Evolutionary conservation across 805 yeast species (phyloP).

Genomic region (Wickerhamomyces ciferrii): DNA sequence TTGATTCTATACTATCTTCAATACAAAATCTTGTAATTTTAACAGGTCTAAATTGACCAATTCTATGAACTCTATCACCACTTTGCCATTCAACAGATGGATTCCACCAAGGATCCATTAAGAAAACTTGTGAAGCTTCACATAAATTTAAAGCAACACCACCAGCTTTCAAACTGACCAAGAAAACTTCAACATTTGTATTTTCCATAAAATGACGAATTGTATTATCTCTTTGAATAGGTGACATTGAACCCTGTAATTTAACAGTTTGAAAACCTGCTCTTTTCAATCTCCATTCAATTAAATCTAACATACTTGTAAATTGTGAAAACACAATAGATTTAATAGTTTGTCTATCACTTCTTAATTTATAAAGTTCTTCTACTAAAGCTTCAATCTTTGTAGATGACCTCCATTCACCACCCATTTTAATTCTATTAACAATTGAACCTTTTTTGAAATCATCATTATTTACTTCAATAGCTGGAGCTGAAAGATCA

Average conservation of each 20-base stretch:
- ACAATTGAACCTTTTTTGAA: conserved; percentile 70
- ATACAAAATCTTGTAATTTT: conserved; percentile 88
- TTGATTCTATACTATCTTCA: conserved; percentile 94
- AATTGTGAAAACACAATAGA: conserved; percentile 97
- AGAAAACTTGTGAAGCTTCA: conserved; percentile 94
- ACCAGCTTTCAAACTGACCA: conserved; percentile 95
- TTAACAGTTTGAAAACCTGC: conserved; percentile 96
- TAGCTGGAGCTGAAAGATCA: conserved; percentile 81
- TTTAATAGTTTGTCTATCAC: conserved; percentile 84
- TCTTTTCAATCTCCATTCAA: conserved; percentile 91
- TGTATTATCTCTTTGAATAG: conserved; percentile 88
- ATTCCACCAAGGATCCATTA: conserved; percentile 99
- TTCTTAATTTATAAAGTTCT: conserved; percentile 80
- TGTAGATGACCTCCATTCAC: conserved; percentile 91
- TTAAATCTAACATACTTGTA: conserved; percentile 92
- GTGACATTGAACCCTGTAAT: conserved; percentile 95
- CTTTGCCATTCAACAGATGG: conserved; percentile 98
- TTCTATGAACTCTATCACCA: conserved; percentile 96
- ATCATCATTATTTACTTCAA: conserved; percentile 53
- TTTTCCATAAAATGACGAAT: conserved; percentile 91
- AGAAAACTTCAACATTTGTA: conserved; percentile 85
- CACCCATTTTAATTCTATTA: conserved; percentile 81
- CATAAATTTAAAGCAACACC: conserved; percentile 96
- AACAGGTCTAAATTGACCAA: conserved; percentile 94
- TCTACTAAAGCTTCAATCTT: conserved; percentile 95